A percentile compares a stretch with the other conserved stretches of the same genome.
phyloP scores from a whole-genome alignment of 192 early-diverging fungal species.

The Mortierella claussenii region DNA sequence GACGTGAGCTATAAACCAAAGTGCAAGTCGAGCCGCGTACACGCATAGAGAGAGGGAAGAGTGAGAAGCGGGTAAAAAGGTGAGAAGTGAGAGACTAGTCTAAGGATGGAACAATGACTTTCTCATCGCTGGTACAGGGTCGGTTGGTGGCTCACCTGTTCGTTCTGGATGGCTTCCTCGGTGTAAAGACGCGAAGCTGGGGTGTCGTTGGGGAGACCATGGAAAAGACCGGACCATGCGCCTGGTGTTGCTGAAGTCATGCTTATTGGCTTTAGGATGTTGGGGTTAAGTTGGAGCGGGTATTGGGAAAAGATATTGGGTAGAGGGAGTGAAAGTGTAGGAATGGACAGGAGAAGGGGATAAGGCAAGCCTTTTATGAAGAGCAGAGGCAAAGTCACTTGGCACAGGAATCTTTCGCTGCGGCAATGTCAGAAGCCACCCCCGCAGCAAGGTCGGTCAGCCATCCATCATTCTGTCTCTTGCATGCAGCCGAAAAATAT shows the following conservation, averaged over 20 bases:
- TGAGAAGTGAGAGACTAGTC: neutral
- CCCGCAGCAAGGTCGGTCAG: too few species aligned
- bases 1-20: conserved; percentile 5
- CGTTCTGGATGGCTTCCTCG: conserved; percentile 36
- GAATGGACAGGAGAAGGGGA: too few species aligned
- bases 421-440: too few species aligned
- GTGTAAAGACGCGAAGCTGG: conserved; percentile 34
- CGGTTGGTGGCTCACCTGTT: conserved; percentile 5
- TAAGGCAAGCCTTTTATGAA: too few species aligned
- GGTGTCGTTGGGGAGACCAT: conserved; percentile 20
- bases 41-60: neutral
- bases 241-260: conserved; percentile 40
- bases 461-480: neutral
- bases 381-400: too few species aligned
- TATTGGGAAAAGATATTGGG: neutral
- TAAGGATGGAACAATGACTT: neutral
- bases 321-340: neutral
- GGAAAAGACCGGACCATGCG: conserved; percentile 33
- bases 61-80: neutral
- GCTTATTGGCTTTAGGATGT: neutral
- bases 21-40: too few species aligned
- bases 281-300: neutral
- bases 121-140: neutral
- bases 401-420: too few species aligned
- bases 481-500: too few species aligned